Conservation (phyloP, 305 asterid species). For the Solanum chacoense region DNA sequence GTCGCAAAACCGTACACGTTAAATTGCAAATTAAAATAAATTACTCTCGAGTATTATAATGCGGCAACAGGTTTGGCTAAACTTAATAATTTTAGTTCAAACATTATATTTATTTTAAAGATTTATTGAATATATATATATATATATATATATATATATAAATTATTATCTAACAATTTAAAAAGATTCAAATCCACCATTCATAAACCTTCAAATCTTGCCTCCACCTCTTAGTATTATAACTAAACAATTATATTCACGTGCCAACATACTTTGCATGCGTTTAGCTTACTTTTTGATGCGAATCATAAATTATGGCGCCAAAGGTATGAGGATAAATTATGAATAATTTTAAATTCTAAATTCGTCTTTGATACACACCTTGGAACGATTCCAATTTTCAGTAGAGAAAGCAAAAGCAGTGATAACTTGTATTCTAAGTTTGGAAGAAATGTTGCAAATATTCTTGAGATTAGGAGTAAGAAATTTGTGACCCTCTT, state of each 20-base stretch:
- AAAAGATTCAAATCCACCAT: background rate
- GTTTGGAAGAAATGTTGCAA: constrained; percentile 24
- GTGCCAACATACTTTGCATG: background rate
- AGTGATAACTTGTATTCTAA: constrained; percentile 32
- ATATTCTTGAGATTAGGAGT: constrained; percentile 18
- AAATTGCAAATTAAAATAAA: background rate
- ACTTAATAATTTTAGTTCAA: background rate
- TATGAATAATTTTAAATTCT: background rate
- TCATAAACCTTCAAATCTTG: background rate
- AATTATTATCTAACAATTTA: background rate
- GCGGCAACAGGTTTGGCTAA: background rate
- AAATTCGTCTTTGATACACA: background rate
- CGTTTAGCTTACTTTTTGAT: background rate
- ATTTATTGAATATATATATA: background rate
- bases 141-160: background rate
- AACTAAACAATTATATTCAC: background rate
- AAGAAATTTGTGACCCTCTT: constrained; percentile 34
- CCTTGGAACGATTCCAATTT: constrained; percentile 38
- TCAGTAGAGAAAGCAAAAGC: constrained; percentile 46
- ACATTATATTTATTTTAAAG: background rate
- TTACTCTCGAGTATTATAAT: background rate
- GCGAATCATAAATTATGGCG: background rate
- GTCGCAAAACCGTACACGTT: background rate
- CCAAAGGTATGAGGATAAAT: background rate
- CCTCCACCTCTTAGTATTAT: background rate